phyloP scores from a whole-genome alignment of 352 stramenopile genomes.

The Phytophthora pinifolia region DNA sequence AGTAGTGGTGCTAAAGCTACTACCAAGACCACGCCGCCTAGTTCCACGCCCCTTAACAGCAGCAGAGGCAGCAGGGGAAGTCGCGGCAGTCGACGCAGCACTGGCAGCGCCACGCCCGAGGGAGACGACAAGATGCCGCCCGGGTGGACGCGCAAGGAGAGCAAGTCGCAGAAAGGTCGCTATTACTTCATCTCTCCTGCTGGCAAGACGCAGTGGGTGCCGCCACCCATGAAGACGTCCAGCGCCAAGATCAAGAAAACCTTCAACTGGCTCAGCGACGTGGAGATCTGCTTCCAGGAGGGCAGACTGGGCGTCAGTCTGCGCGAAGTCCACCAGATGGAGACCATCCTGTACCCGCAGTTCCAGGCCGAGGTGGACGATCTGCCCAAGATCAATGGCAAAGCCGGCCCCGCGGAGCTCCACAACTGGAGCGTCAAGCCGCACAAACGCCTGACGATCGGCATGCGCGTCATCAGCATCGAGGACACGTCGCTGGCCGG shows the following conservation, averaged over 20 bases:
- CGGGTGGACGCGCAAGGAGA: slow-evolving; percentile 84
- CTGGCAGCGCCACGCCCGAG: slow-evolving; percentile 24
- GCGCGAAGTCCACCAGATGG: slow-evolving; percentile 70
- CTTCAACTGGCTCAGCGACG: slow-evolving; percentile 83
- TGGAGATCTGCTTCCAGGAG: slow-evolving; percentile 87
- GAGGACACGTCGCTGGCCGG: slow-evolving; percentile 68
- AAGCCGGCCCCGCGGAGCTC: slow-evolving; percentile 79
- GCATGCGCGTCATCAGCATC: slow-evolving; percentile 85
- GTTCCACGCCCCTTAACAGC: slow-evolving; percentile 14
- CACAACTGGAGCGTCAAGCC: slow-evolving; percentile 91
- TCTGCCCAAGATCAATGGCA: slow-evolving; percentile 84
- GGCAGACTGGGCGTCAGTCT: slow-evolving; percentile 82
- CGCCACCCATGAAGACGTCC: slow-evolving; percentile 35
- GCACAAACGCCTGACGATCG: slow-evolving; percentile 75
- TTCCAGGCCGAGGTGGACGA: slow-evolving; percentile 90
- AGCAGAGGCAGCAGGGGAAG: slow-evolving; percentile 24
- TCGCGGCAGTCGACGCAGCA: slow-evolving; percentile 28
- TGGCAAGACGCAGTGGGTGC: slow-evolving; percentile 85
- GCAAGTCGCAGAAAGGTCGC: slow-evolving; percentile 81
- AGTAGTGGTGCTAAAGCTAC: not conserved
- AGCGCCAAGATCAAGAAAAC: slow-evolving; percentile 36
- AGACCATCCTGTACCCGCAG: slow-evolving; percentile 77
- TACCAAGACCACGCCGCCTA: slow-evolving; percentile 1
- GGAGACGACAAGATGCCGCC: slow-evolving; percentile 51
- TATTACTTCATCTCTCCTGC: slow-evolving; percentile 87